Evolutionary conservation across 441 rosid species (phyloP), one percentile per base, ranked within the genome.

Genomic region (Erodium moschatum): DNA sequence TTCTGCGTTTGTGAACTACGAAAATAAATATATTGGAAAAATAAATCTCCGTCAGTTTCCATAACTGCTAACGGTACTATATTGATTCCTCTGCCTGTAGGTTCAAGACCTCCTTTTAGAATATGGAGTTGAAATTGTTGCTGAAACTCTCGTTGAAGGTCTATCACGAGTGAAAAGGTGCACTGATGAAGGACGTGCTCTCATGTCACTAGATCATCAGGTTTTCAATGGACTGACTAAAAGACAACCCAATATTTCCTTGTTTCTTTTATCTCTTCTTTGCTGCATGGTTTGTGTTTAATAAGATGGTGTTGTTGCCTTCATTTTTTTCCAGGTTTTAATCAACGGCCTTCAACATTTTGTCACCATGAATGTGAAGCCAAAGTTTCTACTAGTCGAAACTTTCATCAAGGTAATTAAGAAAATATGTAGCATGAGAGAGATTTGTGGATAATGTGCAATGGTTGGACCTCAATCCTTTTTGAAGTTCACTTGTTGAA

Each of bases 161-260:
- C 82, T 95, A 73, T 90, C 99, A 42, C 83, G 98, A 68, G 91
- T 95, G 74, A 95, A 89, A 84, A 87, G 86, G 80, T 95, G 99
- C 67, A 84, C 89, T 21, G 93, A 95, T 78, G 97, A 87, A 85
- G 99, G 99, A 72, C 87, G 98, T 50, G 97, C 85, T 81, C 92
- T 91, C 75, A 90, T 95, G 99, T 90, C 89, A 56, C 78, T 95
- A 69, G 99, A 92, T 85, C 83, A 85, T 74, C 99, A 95, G 99
- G 99, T 92, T 71, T 7, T 61, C 31, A 20, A 10, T 61, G 64
- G 35, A 61, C 64, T 61, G 35, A 21, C 29, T 61, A 10, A 58
- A 20, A 61, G 31, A 10, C 24, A 68, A 67, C 48, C 38, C 33
- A 24, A 61, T 31, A 44, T n/a, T 12, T 44, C 13, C 3, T 38